Evolutionary conservation across 78 protist species (phyloP).

Genomic region (Dictyostelium firmibasis): DNA sequence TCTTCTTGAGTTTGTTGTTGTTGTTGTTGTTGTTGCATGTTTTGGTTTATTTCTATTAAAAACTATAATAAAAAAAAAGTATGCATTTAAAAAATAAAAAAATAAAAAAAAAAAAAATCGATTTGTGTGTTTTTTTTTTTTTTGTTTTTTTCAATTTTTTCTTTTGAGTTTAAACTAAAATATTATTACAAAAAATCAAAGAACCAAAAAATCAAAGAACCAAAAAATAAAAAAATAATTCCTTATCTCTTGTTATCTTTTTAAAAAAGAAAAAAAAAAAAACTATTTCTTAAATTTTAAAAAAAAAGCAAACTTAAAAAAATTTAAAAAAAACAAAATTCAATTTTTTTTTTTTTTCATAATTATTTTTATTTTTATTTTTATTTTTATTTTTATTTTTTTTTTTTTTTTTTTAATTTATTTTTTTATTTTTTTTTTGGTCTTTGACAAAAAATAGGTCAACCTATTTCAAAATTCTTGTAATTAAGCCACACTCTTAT

Average conservation of each 20-base stretch:
- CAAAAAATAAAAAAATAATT: too few species aligned
- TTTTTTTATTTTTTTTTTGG: too few species aligned
- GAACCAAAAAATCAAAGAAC: too few species aligned
- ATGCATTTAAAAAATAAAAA: not conserved
- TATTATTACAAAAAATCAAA: not conserved
- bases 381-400: too few species aligned
- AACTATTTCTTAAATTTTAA: too few species aligned
- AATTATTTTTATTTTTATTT: too few species aligned
- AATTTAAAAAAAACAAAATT: not conserved
- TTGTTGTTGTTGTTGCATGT: not conserved
- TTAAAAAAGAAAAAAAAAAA: not conserved
- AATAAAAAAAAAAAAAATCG: not conserved
- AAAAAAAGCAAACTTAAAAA: not conserved
- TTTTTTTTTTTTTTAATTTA: too few species aligned
- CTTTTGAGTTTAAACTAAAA: not conserved
- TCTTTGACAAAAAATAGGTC: too few species aligned
- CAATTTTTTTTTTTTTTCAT: not conserved
- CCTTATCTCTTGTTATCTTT: not conserved
- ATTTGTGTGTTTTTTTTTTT: not conserved
- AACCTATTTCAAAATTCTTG: too few species aligned
- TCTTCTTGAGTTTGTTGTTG: constrained; percentile 11
- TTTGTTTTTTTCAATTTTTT: not conserved
- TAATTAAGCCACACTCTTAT: too few species aligned
- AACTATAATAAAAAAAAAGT: not conserved
- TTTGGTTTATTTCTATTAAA: not conserved